These are phyloP conservation scores for Podila minutissima DNA, from an alignment of 192 early-diverging fungal genomes.

Conservation along the genomic window DNA sequence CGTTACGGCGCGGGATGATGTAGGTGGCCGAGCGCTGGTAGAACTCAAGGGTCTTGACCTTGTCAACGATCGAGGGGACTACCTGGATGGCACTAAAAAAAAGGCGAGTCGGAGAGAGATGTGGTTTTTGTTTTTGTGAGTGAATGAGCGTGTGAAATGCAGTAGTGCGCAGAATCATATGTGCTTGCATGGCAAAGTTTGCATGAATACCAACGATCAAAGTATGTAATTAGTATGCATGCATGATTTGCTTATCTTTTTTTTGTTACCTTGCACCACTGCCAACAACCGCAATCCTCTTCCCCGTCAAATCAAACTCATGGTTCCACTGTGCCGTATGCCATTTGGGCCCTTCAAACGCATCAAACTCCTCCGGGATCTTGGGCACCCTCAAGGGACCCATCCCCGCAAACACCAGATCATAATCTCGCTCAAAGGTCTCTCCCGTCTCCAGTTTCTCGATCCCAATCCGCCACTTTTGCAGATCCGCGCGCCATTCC, in stretches of 20 bases:
- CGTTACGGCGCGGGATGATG: conserved; percentile 50
- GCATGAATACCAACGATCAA: too few relatives aligned
- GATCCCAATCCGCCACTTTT: conserved; percentile 46
- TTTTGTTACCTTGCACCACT: conserved; percentile 58
- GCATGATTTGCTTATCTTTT: too few relatives aligned
- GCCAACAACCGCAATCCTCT: conserved; percentile 57
- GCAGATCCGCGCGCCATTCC: conserved; percentile 39
- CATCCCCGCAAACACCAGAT: conserved; percentile 52
- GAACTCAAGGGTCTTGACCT: conserved; percentile 52
- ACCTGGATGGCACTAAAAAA: conserved; percentile 57
- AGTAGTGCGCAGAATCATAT: too few relatives aligned
- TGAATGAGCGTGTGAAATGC: too few relatives aligned
- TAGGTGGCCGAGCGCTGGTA: conserved; percentile 63
- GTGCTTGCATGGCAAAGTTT: too few relatives aligned
- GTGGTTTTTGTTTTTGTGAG: too few relatives aligned
- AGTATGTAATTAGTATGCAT: too few relatives aligned
- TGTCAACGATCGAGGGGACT: conserved; percentile 55
- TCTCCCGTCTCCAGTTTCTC: conserved; percentile 30
- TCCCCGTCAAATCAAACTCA: conserved; percentile 54
- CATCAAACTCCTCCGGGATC: conserved; percentile 57
- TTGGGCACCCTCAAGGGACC: conserved; percentile 61
- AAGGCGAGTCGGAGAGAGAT: neutral
- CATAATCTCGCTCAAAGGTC: conserved; percentile 10
- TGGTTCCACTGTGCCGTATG: conserved; percentile 67
- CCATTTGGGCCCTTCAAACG: conserved; percentile 61